phyloP scores from a whole-genome alignment of 345 rosid species.

The Camelina sativa region DNA sequence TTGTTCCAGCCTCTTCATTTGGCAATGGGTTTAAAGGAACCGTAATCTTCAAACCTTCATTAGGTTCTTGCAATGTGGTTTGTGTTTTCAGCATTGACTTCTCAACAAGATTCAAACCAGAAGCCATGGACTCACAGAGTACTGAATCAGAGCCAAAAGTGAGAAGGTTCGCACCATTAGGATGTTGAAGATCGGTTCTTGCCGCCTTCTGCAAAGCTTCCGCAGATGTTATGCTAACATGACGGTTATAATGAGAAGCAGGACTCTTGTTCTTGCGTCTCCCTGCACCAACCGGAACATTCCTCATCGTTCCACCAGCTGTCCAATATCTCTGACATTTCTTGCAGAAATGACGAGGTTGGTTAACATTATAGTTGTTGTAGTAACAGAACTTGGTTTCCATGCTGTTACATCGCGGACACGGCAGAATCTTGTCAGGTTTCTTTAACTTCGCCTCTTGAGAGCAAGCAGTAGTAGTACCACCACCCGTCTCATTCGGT shows the following conservation, averaged over 20 bases:
- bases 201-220: conserved; percentile 61
- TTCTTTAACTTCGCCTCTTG: conserved; percentile 75
- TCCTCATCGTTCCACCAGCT: conserved; percentile 95
- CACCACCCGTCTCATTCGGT: conserved; percentile 49
- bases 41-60: conserved; percentile 34
- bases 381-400: conserved; percentile 97
- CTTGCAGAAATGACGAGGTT: conserved; percentile 93
- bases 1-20: conserved; percentile 31
- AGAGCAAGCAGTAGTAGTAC: conserved; percentile 22
- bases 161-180: conserved; percentile 66
- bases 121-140: conserved; percentile 84
- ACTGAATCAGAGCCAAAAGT: conserved; percentile 77
- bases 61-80: conserved; percentile 40
- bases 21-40: conserved; percentile 40
- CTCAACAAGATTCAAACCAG: conserved; percentile 73
- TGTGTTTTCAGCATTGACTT: conserved; percentile 50
- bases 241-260: conserved; percentile 68
- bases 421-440: conserved; percentile 82
- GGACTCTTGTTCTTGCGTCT: conserved; percentile 90
- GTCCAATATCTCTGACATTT: conserved; percentile 99
- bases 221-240: conserved; percentile 53
- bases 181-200: conserved; percentile 59
- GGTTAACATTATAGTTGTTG: conserved; percentile 92
- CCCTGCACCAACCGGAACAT: conserved; percentile 95
- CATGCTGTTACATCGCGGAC: conserved; percentile 94